Evolutionary conservation across 2,329 filamentous ascomycete species (phyloP), one percentile per base, ranked within the genome.

Genomic region (Cladosporium sp.): DNA sequence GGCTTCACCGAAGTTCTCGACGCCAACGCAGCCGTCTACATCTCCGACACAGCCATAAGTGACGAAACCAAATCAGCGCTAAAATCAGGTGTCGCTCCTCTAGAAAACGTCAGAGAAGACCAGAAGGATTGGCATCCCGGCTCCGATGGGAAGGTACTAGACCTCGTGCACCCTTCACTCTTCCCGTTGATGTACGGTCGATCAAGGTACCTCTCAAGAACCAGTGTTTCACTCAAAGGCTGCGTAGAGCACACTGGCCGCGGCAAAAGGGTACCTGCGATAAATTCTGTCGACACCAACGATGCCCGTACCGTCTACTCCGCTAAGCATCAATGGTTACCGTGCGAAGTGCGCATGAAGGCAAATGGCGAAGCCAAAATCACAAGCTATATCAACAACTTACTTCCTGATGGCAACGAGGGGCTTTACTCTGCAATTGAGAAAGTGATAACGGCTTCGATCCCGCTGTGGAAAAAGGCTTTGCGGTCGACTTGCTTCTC

Each of bases 111-210:
- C 19, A 19, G 8, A 4, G 43, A 47, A 3, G 3, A 13, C 6
- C 29, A 9, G 1, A 47, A 47, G 11, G 82, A 85, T 62, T 86
- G 77, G 74, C 79, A 85, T 62, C 83, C 82, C 0, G 69, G 74
- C 2, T 80, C 77, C 0, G 68, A 80, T 27, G 63, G 69, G 0
- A 75, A 73, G 52, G 80, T 86, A 1, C 73, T 83, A 0, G 77
- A 86, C 59, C 67, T 86, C 1, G 73, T 86, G 4, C 76, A 86
- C 55, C 82, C 83, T 1, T 85, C 80, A 0, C 68, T 86, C 6
- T 86, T 75, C 55, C 81, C 83, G 0, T 63, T 86, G 0, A 61
- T 79, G 1, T 82, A 79, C 55, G 78, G 77, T 0, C 63, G 65
- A 12, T 73, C 72, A 2, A 68, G 69, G 3, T 68, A 72, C 3